Base-by-base conservation (phyloP, 1,284 basidiomycete genomes). In the Irpex lacteus region DNA sequence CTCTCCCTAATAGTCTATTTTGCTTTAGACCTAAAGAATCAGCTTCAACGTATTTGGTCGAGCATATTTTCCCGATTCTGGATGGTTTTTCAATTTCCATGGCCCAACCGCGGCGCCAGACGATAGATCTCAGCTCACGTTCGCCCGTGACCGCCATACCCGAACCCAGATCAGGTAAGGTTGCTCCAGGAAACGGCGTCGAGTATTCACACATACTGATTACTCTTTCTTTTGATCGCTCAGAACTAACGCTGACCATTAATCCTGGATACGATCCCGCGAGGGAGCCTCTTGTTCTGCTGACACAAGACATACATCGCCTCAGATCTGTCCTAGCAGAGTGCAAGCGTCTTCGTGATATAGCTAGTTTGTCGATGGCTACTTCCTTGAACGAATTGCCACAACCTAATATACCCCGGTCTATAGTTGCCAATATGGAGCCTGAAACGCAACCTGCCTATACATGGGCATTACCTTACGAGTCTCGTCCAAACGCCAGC, bases 11-110 rank as follows among this genome's bases (percentile, higher is more conserved):
- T 9, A 59, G 57, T 18, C 19, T 59, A 6, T 59, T 59, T 32
- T 38, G 36, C 21, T 44, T 40, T n/a, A 38, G 21, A 19, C 52
- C 52, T 13, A 61, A 36, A 36, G 13, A 11, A 55, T 11, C 40
- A 11, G 11, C 34, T 2, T 50, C 52, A 15, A 11, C 50, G 11
- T 72, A 70, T 50, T 7, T 67, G 7, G 66, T 86, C 8, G 77
- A 85, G 61, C 80, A 77, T 62, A 76, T 82, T 2, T 80, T 83
- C 55, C 85, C 85, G 3, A 80, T 88, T 26, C 76, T 80, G 63
- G 78, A 75, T 11, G 76, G 77, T n/a, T 85, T 88, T 66, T 77
- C 80, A 4, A 80, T 87, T 57, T 71, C 77, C 4, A 83, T 86
- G 76, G 80, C 85, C 3, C 85, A 88, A 67, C 76, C 80, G 58